Percentiles rank a stretch among this genome's conserved stretches.
Evolutionary conservation across 768 basidiomycete species (phyloP).

Genomic region (Daedaleopsis sinensis): DNA sequence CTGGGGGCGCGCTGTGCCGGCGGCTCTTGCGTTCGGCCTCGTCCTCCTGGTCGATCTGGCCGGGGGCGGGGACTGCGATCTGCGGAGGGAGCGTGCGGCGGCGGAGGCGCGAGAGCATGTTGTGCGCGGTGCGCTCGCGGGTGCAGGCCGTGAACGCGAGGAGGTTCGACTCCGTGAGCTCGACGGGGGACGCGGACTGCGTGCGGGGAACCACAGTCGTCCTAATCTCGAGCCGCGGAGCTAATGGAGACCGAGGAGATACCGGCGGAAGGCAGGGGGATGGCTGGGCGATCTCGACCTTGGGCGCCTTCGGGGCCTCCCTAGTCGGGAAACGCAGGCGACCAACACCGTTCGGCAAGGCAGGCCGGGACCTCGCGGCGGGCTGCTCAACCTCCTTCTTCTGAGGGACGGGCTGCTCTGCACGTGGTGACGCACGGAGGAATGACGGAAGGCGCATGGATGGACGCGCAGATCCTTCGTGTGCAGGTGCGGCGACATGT

Average conservation of each 20-base stretch:
- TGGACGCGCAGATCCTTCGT: conserved; percentile 27
- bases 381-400: conserved; percentile 1
- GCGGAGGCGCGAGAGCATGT: conserved; percentile 68
- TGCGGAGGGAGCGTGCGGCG: conserved; percentile 53
- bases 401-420: conserved; percentile 1
- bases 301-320: conserved; percentile 21
- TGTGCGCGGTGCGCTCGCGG: conserved; percentile 57
- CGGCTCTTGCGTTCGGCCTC: conserved; percentile 39
- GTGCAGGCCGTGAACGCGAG: conserved; percentile 46
- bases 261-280: conserved; percentile 34
- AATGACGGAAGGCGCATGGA: conserved; percentile 39
- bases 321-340: conserved; percentile 32
- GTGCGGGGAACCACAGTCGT: conserved; percentile 53
- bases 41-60: conserved; percentile 34
- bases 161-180: conserved; percentile 58
- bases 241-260: conserved; percentile 40
- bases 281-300: conserved; percentile 27
- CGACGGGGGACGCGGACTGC: conserved; percentile 42
- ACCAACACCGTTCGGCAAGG: conserved; percentile 27
- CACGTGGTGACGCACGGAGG: conserved; percentile 21
- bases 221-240: conserved; percentile 49
- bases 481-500: conserved; percentile 29
- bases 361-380: conserved; percentile 16
- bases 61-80: conserved; percentile 15
- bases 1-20: conserved; percentile 67